A percentile compares a stretch with the other conserved stretches of the same genome.
These are phyloP conservation scores for Graphium sp. DNA, from an alignment of 2,329 filamentous ascomycete genomes.

Conservation along the genomic window DNA sequence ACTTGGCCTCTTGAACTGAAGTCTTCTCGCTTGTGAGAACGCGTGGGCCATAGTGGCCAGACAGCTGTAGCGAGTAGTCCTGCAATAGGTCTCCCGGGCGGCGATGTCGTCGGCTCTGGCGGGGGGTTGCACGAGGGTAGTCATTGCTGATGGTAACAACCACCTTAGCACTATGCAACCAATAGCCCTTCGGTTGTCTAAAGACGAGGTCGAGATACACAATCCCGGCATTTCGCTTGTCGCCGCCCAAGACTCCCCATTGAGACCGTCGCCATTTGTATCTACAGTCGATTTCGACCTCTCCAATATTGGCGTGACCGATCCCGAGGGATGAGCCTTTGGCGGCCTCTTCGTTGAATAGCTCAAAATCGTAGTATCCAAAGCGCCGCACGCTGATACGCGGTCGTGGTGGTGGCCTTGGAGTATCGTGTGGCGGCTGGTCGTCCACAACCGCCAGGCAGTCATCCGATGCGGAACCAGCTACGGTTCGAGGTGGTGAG, in stretches of 20 bases:
- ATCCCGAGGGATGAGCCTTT: slow-evolving; percentile 7
- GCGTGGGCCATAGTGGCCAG: too few relatives aligned
- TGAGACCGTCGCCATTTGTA: slow-evolving; percentile 7
- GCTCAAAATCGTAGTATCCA: slow-evolving; percentile 8
- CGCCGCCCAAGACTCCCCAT: slow-evolving; percentile 7
- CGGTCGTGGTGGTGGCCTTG: too few relatives aligned
- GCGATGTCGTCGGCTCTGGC: too few relatives aligned
- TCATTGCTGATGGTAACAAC: slow-evolving; percentile 7
- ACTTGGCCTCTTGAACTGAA: too few relatives aligned
- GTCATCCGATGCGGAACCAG: too few relatives aligned
- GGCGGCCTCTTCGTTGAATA: slow-evolving; percentile 6
- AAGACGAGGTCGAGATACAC: slow-evolving; percentile 9
- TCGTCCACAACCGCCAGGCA: too few relatives aligned
- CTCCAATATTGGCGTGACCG: slow-evolving; percentile 6
- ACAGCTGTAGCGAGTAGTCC: too few relatives aligned
- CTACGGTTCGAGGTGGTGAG: too few relatives aligned
- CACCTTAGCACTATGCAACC: slow-evolving; percentile 7
- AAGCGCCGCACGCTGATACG: slow-evolving; percentile 7
- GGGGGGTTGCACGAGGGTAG: too few relatives aligned
- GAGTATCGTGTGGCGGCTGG: too few relatives aligned
- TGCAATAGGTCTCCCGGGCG: too few relatives aligned
- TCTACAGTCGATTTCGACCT: slow-evolving; percentile 8
- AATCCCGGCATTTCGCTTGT: slow-evolving; percentile 6
- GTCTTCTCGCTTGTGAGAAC: too few relatives aligned
- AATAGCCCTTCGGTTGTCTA: slow-evolving; percentile 7